A percentile compares a stretch with the other conserved stretches of the same genome.
Conservation (phyloP, 1,284 basidiomycete species). For the Singerocomus rubriflavus region DNA sequence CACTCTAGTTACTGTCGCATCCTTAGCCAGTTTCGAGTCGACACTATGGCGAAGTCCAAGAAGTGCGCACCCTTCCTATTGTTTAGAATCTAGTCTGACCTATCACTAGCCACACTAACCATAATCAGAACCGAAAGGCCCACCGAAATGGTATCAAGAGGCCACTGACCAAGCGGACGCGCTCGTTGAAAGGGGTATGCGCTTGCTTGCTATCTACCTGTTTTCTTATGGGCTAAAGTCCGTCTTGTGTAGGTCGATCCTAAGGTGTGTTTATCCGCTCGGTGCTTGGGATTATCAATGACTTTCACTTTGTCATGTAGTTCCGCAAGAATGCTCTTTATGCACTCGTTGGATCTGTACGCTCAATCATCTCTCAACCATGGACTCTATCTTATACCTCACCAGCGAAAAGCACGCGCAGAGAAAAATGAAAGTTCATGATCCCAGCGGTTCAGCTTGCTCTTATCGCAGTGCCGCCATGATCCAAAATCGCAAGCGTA, state of each 20-base stretch:
- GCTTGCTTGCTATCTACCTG: constrained; percentile 1
- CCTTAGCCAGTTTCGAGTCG: constrained; percentile 27
- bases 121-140: constrained; percentile 94
- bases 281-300: not conserved
- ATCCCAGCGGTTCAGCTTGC: constrained; percentile 22
- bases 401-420: constrained; percentile 60
- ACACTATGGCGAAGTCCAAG: constrained; percentile 79
- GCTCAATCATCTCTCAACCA: constrained; percentile 30
- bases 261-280: constrained; percentile 53
- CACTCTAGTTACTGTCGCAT: not conserved
- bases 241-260: constrained; percentile 64
- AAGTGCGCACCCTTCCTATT: constrained; percentile 47
- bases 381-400: constrained; percentile 5
- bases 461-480: constrained; percentile 7
- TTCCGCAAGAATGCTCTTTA: constrained; percentile 85
- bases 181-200: constrained; percentile 91
- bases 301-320: constrained; percentile 37
- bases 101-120: constrained; percentile 71
- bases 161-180: constrained; percentile 72
- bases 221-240: constrained; percentile 4
- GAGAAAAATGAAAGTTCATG: constrained; percentile 53
- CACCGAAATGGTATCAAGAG: constrained; percentile 97
- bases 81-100: constrained; percentile 8
- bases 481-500: constrained; percentile 12
- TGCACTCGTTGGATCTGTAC: constrained; percentile 77